A percentile compares a stretch with the other conserved stretches of the same genome.
These are phyloP conservation scores for Lophiotrema nucula DNA, from an alignment of 495 filamentous ascomycete species.

Conservation along the genomic window DNA sequence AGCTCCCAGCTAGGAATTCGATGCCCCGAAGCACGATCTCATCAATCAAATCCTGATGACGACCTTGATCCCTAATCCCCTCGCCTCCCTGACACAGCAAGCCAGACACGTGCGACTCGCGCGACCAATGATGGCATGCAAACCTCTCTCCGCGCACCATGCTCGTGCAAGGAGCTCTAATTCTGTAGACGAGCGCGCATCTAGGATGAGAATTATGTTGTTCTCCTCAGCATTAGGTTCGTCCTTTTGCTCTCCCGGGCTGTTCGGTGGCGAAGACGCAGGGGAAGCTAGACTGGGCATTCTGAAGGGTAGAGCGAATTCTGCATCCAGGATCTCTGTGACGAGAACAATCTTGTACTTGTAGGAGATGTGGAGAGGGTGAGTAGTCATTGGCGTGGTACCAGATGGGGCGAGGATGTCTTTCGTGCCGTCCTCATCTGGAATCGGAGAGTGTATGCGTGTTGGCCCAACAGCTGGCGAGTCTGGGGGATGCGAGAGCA, in stretches of 20 bases:
- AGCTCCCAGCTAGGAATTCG: not conserved
- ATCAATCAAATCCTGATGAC: conserved; percentile 37
- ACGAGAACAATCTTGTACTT: conserved; percentile 32
- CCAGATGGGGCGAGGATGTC: not conserved
- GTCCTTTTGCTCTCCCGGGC: not conserved
- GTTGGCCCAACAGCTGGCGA: conserved; percentile 10
- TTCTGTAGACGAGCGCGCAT: conserved; percentile 34
- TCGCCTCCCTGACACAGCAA: conserved; percentile 42
- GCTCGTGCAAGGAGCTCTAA: conserved; percentile 40
- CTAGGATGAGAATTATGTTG: conserved; percentile 34
- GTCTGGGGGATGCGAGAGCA: conserved; percentile 27
- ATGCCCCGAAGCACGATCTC: not conserved
- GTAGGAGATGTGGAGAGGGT: conserved; percentile 40
- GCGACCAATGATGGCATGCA: conserved; percentile 39
- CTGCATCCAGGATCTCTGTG: conserved; percentile 28
- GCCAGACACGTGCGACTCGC: conserved; percentile 40
- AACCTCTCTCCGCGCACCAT: conserved; percentile 40
- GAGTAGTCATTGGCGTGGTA: conserved; percentile 24
- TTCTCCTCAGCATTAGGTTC: not conserved
- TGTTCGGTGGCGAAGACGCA: not conserved
- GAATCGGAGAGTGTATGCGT: conserved; percentile 4
- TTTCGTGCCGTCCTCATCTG: conserved; percentile 4
- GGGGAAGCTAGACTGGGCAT: not conserved
- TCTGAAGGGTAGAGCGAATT: conserved; percentile 15
- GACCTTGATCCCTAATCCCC: conserved; percentile 34